Percentiles rank a stretch among this genome's conserved stretches.
Evolutionary conservation across 2,329 filamentous ascomycete species (phyloP).

Genomic region (Xylaria hypoxylon): DNA sequence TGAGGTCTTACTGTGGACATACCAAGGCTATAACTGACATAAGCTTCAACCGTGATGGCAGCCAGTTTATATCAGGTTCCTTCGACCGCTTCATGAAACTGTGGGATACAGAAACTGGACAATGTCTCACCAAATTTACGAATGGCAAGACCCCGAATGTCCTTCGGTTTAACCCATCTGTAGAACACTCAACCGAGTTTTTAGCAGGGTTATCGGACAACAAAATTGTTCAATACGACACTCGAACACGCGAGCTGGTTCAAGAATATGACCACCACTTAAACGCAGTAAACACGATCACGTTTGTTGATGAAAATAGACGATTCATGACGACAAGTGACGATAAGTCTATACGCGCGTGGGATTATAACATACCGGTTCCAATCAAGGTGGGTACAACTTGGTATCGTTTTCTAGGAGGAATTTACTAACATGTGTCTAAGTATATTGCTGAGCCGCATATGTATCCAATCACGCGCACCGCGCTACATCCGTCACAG

Average conservation of each 20-base stretch:
- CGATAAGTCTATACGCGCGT: conserved; percentile 94
- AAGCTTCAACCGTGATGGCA: conserved; percentile 84
- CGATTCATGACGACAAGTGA: conserved; percentile 98
- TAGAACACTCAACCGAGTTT: conserved; percentile 85
- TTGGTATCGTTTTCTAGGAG: background rate
- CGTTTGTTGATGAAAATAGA: conserved; percentile 92
- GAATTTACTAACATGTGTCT: conserved; percentile 13
- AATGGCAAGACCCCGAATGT: conserved; percentile 97
- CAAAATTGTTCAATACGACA: conserved; percentile 98
- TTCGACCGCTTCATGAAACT: conserved; percentile 98
- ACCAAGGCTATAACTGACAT: conserved; percentile 90
- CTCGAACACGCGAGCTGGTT: conserved; percentile 80
- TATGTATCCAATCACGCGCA: conserved; percentile 95
- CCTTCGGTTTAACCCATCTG: conserved; percentile 88
- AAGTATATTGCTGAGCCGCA: conserved; percentile 95
- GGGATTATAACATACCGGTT: conserved; percentile 98
- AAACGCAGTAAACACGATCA: conserved; percentile 97
- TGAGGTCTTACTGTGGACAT: conserved; percentile 93
- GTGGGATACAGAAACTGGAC: conserved; percentile 96
- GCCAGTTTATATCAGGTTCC: conserved; percentile 87
- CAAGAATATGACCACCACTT: conserved; percentile 99
- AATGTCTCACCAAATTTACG: conserved; percentile 87
- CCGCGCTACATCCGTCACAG: conserved; percentile 84
- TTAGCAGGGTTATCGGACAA: conserved; percentile 98
- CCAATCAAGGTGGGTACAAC: conserved; percentile 73